A percentile compares a stretch with the other conserved stretches of the same genome.
Evolutionary conservation across 352 stramenopile species (phyloP).

Genomic region (Globisporangium orthogonon): DNA sequence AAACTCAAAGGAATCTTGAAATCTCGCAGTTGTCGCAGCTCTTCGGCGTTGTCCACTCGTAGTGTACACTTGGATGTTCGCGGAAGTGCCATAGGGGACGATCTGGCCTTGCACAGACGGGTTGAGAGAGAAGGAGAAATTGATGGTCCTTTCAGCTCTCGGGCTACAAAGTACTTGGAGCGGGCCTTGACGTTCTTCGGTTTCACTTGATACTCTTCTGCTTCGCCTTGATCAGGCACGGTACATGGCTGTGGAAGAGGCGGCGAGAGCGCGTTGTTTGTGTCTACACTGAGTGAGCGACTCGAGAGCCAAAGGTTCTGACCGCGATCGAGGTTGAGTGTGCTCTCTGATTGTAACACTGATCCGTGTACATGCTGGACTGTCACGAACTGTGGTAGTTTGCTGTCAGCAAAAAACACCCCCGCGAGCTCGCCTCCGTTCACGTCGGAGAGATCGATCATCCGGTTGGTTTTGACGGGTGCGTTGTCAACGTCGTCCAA

Average conservation of each 20-base stretch:
- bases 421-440: conserved; percentile 3
- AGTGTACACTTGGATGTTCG: conserved; percentile 14
- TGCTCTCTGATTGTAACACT: neutral
- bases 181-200: neutral
- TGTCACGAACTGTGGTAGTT: conserved; percentile 2
- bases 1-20: conserved; percentile 69
- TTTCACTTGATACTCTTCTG: neutral
- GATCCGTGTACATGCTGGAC: neutral
- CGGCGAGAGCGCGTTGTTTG: neutral
- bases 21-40: conserved; percentile 12
- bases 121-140: too few relatives aligned
- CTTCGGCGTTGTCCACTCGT: conserved; percentile 27
- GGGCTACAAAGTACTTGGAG: conserved; percentile 11
- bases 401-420: conserved; percentile 16
- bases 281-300: conserved; percentile 4
- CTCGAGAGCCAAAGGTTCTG: conserved; percentile 9
- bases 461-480: neutral
- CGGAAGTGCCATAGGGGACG: neutral
- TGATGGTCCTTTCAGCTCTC: neutral
- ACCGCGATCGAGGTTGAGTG: too few relatives aligned
- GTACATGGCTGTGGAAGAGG: neutral
- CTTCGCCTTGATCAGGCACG: neutral
- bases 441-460: neutral
- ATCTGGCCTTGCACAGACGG: neutral
- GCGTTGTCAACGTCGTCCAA: neutral